Base-by-base conservation (phyloP, 345 rosid species). In the Dovyalis caffra region DNA sequence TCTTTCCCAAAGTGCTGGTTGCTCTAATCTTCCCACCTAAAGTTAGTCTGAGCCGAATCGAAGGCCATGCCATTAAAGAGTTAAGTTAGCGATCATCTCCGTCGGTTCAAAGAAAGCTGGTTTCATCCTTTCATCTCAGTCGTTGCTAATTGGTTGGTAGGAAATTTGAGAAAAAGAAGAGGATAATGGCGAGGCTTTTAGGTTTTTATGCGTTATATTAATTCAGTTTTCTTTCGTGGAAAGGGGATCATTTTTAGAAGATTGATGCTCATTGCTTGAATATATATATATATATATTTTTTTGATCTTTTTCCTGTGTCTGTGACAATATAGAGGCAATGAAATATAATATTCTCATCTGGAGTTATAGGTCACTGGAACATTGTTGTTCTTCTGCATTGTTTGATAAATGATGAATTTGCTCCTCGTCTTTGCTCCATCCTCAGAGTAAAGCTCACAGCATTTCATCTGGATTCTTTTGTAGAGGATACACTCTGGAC, bases 401-500 rank as follows among this genome's bases (percentile, higher is more conserved):
- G 29, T 31, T 29, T 20, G 28, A 43, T 33, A 14, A 32, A 47
- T 53, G 35, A 72, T 38, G 35, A n/a, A 20, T 32, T 63, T 29
- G 68, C 3, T 15, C 64, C 29, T 26, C n/a, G 18, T 64, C 33
- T 33, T 45, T 60, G 8, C 21, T 1, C 15, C 32, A 0, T 33
- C 4, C 40, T 35, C 67, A 8, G 67, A 64, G 40, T 64, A 8
- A 12, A 60, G 23, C 23, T 69, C 47, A 33, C 64, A 58, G 29
- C 32, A 28, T 10, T 18, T 64, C 16, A 43, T n/a, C 43, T 51
- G 20, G 4, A 37, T 75, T 75, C 28, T 72, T 69, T 69, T 85
- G 74, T 68, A 95, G 95, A 91, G 87, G 97, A 92, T 71, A 90
- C 97, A 5, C 86, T 92, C 11, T 92, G 97, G 97, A 92, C 97